A percentile compares a stretch with the other conserved stretches of the same genome.
Evolutionary conservation across 192 early-diverging fungal species (phyloP).

Genomic region (Haplosporangium gracile): DNA sequence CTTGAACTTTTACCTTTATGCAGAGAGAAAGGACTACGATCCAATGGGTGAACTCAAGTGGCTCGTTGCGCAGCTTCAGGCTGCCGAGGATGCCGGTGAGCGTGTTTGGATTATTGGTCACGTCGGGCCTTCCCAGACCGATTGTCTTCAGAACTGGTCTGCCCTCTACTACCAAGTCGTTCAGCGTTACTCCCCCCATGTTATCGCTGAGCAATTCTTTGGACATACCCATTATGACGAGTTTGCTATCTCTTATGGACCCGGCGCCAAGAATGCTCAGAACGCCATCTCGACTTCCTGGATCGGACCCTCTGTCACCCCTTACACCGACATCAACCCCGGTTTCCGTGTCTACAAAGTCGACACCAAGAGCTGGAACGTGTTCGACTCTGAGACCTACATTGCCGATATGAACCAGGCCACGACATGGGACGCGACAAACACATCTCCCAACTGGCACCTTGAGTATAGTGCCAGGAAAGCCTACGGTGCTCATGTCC

Average conservation of each 20-base stretch:
- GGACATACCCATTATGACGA: constrained; percentile 69
- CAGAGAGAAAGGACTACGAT: constrained; percentile 56
- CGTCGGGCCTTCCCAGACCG: constrained; percentile 61
- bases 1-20: constrained; percentile 68
- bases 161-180: constrained; percentile 69
- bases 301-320: constrained; percentile 66
- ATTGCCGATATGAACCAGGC: constrained; percentile 62
- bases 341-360: constrained; percentile 70
- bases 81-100: constrained; percentile 65
- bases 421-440: constrained; percentile 51
- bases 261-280: constrained; percentile 38
- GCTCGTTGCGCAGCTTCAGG: constrained; percentile 63
- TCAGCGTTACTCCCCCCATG: constrained; percentile 66
- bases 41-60: constrained; percentile 66
- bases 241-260: constrained; percentile 64
- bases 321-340: constrained; percentile 66
- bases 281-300: constrained; percentile 64
- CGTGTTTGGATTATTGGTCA: constrained; percentile 73
- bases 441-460: constrained; percentile 62
- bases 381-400: constrained; percentile 67
- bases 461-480: constrained; percentile 65
- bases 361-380: constrained; percentile 65
- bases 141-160: constrained; percentile 65
- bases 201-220: constrained; percentile 70
- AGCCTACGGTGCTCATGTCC: constrained; percentile 48